Evolutionary conservation across 192 early-diverging fungal genomes (phyloP), one percentile per base, ranked within the genome.

Genomic region (Rhizoclosmatium globosum): DNA sequence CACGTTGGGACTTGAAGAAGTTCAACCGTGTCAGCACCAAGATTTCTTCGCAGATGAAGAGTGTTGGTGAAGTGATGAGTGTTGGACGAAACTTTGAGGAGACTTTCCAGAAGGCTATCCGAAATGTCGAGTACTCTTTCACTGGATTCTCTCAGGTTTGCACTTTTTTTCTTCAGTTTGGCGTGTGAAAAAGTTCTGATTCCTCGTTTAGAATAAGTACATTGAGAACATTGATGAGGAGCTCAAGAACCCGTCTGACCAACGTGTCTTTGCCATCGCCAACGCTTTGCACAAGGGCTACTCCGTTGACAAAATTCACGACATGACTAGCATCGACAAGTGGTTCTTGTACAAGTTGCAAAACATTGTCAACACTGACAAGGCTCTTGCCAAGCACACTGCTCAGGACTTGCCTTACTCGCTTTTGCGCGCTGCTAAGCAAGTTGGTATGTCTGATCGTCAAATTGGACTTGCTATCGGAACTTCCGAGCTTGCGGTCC

Each of bases 291-390:
- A 98, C 84, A 89, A 87, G 76, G 95, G 95, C 2, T 98, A 98
- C 86, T 86, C 93, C 0, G 96, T 98, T 46, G 97, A 99, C 58
- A 84, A 91, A 82, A 94, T 99, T 81, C 93, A 93, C 85, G 85
- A 92, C 60, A 89, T 99, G 75, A 98, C 97, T 56, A 88, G 91
- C 65, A 94, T 99, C 75, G 98, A 99, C 87, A 90, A 91, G 72
- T 99, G 98, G 98, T 99, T 99, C 91, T 91, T 99, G 77, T 92
- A 95, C 90, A 96, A 95, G 86, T 83, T 99, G 57, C 90, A 92
- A 74, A 91, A 93, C 81, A 95, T 99, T 81, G 93, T 94, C 9
- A 90, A 92, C 80, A 86, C 94, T 59, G 93, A 98, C 83, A 89
- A 92, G 79, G 83, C 83, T 4, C 87, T 95, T 44, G n/a, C 60